These are phyloP conservation scores for Akanthomyces muscarius DNA, from an alignment of 2,329 filamentous ascomycete genomes.

Conservation along the genomic window DNA sequence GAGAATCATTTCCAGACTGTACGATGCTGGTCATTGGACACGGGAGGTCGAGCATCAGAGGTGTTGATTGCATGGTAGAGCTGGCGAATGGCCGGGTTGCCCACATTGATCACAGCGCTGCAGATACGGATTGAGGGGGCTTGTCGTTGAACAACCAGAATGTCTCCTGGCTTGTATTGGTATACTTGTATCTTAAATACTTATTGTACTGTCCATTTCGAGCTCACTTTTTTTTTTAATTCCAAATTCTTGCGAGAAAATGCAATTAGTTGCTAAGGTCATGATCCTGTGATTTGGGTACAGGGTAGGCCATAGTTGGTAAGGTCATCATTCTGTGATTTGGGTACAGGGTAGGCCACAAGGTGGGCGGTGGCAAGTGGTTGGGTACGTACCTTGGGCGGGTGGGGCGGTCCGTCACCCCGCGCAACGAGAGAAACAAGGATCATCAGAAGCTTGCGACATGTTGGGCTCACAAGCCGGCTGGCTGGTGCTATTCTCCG, in stretches of 20 bases:
- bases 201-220: too few species aligned
- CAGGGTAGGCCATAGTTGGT: too few species aligned
- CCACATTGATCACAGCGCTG: background rate
- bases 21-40: conserved; percentile 1
- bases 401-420: conserved; percentile 16
- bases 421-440: conserved; percentile 18
- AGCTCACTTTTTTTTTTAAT: too few species aligned
- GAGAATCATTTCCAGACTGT: background rate
- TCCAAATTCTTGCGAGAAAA: too few species aligned
- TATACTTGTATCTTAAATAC: too few species aligned
- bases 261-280: too few species aligned
- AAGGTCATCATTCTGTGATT: too few species aligned
- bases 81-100: background rate
- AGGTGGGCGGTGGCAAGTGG: background rate
- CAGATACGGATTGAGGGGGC: too few species aligned
- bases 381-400: background rate
- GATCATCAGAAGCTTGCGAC: conserved; percentile 8
- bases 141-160: too few species aligned
- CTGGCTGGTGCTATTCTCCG: conserved; percentile 3
- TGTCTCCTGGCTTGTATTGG: too few species aligned
- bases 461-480: conserved; percentile 2
- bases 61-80: background rate
- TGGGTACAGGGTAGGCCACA: background rate
- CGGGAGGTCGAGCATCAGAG: background rate
- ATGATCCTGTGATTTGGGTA: too few species aligned